Base-by-base conservation (phyloP, 768 basidiomycete species). In the Cystobasidium ongulense region DNA sequence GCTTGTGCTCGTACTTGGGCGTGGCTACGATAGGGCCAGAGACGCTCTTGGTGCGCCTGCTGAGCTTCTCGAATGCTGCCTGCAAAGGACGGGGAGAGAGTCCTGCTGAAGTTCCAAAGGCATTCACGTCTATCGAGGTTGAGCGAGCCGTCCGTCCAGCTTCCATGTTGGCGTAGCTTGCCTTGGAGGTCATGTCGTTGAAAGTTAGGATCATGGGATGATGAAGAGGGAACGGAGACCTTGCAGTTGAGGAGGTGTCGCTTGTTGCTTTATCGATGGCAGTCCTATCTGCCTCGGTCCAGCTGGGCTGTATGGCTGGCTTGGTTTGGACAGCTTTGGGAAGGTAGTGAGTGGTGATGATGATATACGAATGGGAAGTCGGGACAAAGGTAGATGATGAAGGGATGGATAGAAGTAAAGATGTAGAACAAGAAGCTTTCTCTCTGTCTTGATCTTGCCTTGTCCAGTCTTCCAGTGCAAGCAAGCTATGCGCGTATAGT, bases 121-220 rank as follows among this genome's bases (percentile, higher is more conserved):
- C 63, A 64, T 38, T 67, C 27, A 67, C 27, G 35, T 67, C 65
- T 23, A 67, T 50, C 35, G 65, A 67, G 50, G 65, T 50, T 2
- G 65, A 50, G n/a, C 65, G 41, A 50, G 39, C 65, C 8, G 39
- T 39, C 33, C 50, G 8, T 50, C 46, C 46, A 17, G 46, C 46
- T 15, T 36, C 35, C 50, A 67, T 67, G 41, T 29, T 67, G 65
- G 11, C n/a, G n/a, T n/a, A n/a, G n/a, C n/a, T n/a, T n/a, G n/a
- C n/a, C n/a, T n/a, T n/a, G n/a, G n/a, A 17, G 63, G 63, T 38
- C 35, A 64, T 38, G 35, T 38, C 63, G 63, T 18, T 25, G 38
- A 43, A 25, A 13, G 63, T 64, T 8, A 35, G 36, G 13, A 64
- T 38, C 63, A 64, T 64, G 4, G 41, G 27, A 43, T 38, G 36